Evolutionary conservation across 371 early-diverging fungal genomes (phyloP).

Genomic region (Blakeslea trispora): DNA sequence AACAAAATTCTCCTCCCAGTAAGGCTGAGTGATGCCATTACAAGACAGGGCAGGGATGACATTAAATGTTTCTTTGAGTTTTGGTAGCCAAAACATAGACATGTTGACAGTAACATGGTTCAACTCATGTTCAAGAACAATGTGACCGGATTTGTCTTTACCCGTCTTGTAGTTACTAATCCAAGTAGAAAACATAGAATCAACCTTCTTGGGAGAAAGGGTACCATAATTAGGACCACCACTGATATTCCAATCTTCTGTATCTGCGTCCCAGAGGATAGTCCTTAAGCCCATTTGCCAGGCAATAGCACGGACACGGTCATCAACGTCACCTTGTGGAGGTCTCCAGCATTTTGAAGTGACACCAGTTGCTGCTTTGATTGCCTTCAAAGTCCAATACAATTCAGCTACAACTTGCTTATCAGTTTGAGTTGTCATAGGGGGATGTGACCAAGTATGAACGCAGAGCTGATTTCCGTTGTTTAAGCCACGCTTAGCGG

Average conservation of each 20-base stretch:
- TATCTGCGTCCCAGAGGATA: conserved; percentile 48
- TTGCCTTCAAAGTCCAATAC: conserved; percentile 49
- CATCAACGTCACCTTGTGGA: conserved; percentile 56
- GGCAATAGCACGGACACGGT: conserved; percentile 53
- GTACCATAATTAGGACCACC: conserved; percentile 22
- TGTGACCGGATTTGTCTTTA: conserved; percentile 34
- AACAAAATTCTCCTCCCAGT: conserved; percentile 46
- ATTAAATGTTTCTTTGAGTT: conserved; percentile 40
- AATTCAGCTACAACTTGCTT: conserved; percentile 59
- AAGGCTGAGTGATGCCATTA: conserved; percentile 49
- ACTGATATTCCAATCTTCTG: conserved; percentile 25
- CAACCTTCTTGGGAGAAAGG: conserved; percentile 28
- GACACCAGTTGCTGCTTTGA: conserved; percentile 58
- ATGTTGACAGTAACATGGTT: conserved; percentile 49
- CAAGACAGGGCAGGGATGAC: conserved; percentile 49
- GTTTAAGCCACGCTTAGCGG: conserved; percentile 43
- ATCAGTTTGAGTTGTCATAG: conserved; percentile 52
- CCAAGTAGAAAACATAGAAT: conserved; percentile 45
- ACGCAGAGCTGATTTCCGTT: conserved; percentile 48
- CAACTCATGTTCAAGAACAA: conserved; percentile 54
- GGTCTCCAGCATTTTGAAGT: conserved; percentile 58
- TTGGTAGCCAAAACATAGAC: conserved; percentile 50
- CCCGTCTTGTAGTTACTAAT: conserved; percentile 40
- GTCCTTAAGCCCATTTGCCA: conserved; percentile 51
- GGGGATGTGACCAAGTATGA: conserved; percentile 63